Evolutionary conservation across 202 grass and related monocot genomes (phyloP).

Genomic region (Elaeis oleifera): DNA sequence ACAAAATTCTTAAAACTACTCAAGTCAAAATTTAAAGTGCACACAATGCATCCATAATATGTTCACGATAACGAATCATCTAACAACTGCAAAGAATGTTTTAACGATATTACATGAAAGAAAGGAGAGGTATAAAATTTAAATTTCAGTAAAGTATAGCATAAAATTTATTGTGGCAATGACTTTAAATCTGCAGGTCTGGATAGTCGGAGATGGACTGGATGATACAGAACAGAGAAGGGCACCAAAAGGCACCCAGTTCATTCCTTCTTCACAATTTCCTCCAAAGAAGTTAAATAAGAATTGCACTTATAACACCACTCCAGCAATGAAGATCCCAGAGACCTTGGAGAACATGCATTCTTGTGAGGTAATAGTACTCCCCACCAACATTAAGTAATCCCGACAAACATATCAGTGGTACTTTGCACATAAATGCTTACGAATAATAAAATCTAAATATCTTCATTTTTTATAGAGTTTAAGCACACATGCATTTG

Average conservation of each 20-base stretch:
- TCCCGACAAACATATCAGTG: too few species aligned
- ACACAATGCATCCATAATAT: too few species aligned
- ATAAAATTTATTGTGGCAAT: conserved; percentile 1
- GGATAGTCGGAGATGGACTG: conserved; percentile 35
- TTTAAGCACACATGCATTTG: neutral
- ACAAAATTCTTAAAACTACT: too few species aligned
- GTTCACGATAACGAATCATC: too few species aligned
- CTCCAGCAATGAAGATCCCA: conserved; percentile 76
- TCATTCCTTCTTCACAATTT: conserved; percentile 64
- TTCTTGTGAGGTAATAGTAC: conserved; percentile 49
- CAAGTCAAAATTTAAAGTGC: too few species aligned
- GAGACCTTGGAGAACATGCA: conserved; percentile 59
- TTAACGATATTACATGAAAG: too few species aligned
- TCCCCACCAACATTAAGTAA: too few species aligned
- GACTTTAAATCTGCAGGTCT: conserved; percentile 25
- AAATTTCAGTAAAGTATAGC: too few species aligned
- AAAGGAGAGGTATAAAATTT: too few species aligned
- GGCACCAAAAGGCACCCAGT: conserved; percentile 43
- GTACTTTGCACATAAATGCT: too few species aligned
- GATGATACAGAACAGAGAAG: conserved; percentile 45
- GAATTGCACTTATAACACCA: conserved; percentile 65
- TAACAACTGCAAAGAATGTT: too few species aligned
- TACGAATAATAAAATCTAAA: conserved; percentile 7
- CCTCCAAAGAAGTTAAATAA: conserved; percentile 57
- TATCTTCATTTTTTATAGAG: neutral